Conservation (phyloP, 352 stramenopile species). For the Globisporangium rhizosaccharum region DNA sequence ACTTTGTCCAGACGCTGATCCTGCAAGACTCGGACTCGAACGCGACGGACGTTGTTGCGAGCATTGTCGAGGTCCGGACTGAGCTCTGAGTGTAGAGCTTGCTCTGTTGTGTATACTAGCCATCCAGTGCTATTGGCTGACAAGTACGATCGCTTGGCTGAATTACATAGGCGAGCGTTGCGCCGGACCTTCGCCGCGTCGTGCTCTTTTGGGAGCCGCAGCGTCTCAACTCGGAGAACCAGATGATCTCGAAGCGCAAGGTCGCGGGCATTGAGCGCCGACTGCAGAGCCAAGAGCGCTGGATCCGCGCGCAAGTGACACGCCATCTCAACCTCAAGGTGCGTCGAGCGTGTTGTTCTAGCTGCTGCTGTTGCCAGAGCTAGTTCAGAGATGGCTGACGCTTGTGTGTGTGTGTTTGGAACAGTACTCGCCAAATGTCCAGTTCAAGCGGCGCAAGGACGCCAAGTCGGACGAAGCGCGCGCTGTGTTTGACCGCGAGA, state of each 20-base stretch:
- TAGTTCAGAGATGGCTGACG: not conserved
- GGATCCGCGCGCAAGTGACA: slow-evolving; percentile 63
- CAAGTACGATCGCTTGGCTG: not conserved
- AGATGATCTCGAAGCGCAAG: slow-evolving; percentile 74
- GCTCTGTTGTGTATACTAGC: not conserved
- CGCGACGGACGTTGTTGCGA: slow-evolving; percentile 55
- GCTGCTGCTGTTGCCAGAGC: not conserved
- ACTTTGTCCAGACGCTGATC: slow-evolving; percentile 67
- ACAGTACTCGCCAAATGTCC: slow-evolving; percentile 69
- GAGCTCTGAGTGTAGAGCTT: not conserved
- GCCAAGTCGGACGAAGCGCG: slow-evolving; percentile 55
- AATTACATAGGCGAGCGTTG: slow-evolving; percentile 46
- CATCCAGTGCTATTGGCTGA: not conserved
- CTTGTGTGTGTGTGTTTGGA: not conserved
- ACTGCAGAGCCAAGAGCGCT: slow-evolving; percentile 58
- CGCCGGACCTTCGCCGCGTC: slow-evolving; percentile 56
- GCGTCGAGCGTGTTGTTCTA: not conserved
- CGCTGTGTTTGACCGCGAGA: slow-evolving; percentile 65
- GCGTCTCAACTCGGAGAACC: slow-evolving; percentile 62
- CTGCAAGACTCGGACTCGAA: slow-evolving; percentile 56
- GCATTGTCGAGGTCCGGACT: slow-evolving; percentile 52
- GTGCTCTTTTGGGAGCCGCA: slow-evolving; percentile 73
- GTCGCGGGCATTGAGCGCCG: slow-evolving; percentile 52
- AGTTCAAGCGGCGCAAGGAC: slow-evolving; percentile 73
- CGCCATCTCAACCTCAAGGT: slow-evolving; percentile 81